Percentiles rank a stretch among this genome's conserved stretches.
These are phyloP conservation scores for Agrostemma githago DNA, from an alignment of 148 eudicot species.

Conservation along the genomic window DNA sequence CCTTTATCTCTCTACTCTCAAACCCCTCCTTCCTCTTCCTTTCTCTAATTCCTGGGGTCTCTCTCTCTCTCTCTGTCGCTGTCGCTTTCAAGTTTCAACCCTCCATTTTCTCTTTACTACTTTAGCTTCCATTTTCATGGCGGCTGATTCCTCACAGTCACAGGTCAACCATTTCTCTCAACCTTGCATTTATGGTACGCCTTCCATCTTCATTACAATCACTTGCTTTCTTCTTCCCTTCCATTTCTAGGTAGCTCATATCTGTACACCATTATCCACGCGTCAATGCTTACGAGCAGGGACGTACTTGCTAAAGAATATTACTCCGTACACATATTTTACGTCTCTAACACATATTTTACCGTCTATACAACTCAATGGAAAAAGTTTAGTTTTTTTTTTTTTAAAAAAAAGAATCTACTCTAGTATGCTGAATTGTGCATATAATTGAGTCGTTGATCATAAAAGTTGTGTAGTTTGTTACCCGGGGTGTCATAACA, in stretches of 20 bases:
- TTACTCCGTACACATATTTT: too few relatives aligned
- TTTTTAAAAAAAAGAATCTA: too few relatives aligned
- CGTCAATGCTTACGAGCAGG: too few relatives aligned
- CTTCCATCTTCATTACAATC: background rate
- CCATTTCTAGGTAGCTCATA: background rate
- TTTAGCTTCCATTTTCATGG: constrained; percentile 44
- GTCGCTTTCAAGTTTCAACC: constrained; percentile 11
- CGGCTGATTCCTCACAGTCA: constrained; percentile 51
- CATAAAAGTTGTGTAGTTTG: background rate
- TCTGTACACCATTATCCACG: too few relatives aligned
- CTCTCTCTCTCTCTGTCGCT: constrained; percentile 35
- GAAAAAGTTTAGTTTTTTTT: too few relatives aligned
- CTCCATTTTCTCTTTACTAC: constrained; percentile 30
- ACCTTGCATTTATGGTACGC: constrained; percentile 61
- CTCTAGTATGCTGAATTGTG: constrained; percentile 1
- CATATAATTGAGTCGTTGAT: background rate
- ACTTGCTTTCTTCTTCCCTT: background rate
- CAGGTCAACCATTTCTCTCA: constrained; percentile 56
- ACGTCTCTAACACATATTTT: too few relatives aligned
- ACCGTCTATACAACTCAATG: too few relatives aligned
- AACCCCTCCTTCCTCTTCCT: constrained; percentile 16
- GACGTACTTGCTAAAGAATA: too few relatives aligned
- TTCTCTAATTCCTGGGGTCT: constrained; percentile 41
- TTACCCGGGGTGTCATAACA: too few relatives aligned
- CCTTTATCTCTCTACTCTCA: constrained; percentile 13